Percentiles rank a stretch among this genome's conserved stretches.
phyloP scores from a whole-genome alignment of 306 rosid species.

The Dicorynia guianensis region DNA sequence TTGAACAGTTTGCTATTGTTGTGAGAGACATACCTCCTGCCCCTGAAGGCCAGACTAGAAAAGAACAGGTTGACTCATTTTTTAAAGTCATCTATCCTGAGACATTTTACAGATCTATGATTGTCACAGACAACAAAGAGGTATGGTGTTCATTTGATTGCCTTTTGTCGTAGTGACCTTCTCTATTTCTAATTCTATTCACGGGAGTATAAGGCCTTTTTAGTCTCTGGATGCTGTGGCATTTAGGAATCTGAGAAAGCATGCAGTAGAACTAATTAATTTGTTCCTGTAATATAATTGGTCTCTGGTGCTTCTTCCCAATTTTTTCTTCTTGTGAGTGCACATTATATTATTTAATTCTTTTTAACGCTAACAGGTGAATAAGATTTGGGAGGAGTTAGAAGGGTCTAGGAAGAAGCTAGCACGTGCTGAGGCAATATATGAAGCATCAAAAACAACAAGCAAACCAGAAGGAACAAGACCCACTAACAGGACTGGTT shows the following conservation, averaged over 20 bases:
- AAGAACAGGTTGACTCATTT: constrained; percentile 79
- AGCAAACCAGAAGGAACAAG: constrained; percentile 76
- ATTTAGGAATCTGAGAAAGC: constrained; percentile 25
- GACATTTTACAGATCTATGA: constrained; percentile 81
- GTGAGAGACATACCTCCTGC: constrained; percentile 92
- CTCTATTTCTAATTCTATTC: constrained; percentile 1
- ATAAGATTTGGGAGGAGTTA: constrained; percentile 70
- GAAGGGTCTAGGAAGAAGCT: constrained; percentile 82
- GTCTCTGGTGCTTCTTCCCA: constrained; percentile 12
- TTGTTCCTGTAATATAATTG: neutral
- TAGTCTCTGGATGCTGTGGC: constrained; percentile 13
- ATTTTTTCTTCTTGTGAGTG: constrained; percentile 11
- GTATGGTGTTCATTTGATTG: constrained; percentile 44
- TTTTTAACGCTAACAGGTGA: constrained; percentile 58
- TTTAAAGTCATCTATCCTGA: constrained; percentile 73
- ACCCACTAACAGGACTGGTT: constrained; percentile 82
- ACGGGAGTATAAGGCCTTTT: constrained; percentile 12
- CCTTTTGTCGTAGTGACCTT: constrained; percentile 6
- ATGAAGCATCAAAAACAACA: constrained; percentile 59
- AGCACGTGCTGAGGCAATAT: constrained; percentile 70
- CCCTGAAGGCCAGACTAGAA: constrained; percentile 65
- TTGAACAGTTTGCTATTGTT: constrained; percentile 78
- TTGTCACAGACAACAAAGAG: constrained; percentile 79
- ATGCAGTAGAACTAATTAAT: neutral
- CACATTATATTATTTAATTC: constrained; percentile 14